Evolutionary conservation across 192 early-diverging fungal genomes (phyloP).

Genomic region (Coemansia sp.): DNA sequence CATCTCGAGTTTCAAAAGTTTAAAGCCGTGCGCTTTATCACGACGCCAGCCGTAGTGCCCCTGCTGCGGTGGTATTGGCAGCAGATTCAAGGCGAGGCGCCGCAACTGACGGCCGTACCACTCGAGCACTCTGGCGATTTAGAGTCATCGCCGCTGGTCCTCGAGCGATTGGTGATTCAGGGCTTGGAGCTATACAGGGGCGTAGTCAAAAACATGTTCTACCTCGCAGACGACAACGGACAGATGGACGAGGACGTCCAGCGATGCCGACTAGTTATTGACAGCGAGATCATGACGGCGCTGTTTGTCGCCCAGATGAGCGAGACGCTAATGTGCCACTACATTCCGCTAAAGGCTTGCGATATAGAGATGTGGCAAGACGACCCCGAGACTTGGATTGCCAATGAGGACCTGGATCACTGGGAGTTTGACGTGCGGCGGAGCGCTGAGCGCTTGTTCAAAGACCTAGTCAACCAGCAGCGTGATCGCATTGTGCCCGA

Average conservation of each 20-base stretch:
- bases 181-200: constrained; percentile 60
- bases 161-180: constrained; percentile 74
- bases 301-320: constrained; percentile 65
- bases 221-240: constrained; percentile 23
- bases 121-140: not conserved
- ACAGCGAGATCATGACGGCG: constrained; percentile 67
- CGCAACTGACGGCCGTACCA: constrained; percentile 21
- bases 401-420: constrained; percentile 79
- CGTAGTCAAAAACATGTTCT: constrained; percentile 48
- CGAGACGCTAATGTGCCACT: constrained; percentile 74
- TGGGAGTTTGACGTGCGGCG: constrained; percentile 79
- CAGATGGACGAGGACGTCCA: constrained; percentile 53
- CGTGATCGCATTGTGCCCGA: constrained; percentile 20
- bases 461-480: constrained; percentile 70
- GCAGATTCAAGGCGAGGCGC: constrained; percentile 42
- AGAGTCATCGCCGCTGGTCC: constrained; percentile 24
- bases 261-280: constrained; percentile 60
- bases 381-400: constrained; percentile 82
- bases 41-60: constrained; percentile 60
- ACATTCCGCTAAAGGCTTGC: constrained; percentile 66
- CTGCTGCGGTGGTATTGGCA: constrained; percentile 80
- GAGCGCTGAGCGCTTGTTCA: constrained; percentile 82
- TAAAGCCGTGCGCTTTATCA: constrained; percentile 67
- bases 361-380: constrained; percentile 83
- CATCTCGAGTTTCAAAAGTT: constrained; percentile 72